These are phyloP conservation scores for Beauveria caledonica DNA, from an alignment of 2,329 filamentous ascomycete species.

Conservation along the genomic window DNA sequence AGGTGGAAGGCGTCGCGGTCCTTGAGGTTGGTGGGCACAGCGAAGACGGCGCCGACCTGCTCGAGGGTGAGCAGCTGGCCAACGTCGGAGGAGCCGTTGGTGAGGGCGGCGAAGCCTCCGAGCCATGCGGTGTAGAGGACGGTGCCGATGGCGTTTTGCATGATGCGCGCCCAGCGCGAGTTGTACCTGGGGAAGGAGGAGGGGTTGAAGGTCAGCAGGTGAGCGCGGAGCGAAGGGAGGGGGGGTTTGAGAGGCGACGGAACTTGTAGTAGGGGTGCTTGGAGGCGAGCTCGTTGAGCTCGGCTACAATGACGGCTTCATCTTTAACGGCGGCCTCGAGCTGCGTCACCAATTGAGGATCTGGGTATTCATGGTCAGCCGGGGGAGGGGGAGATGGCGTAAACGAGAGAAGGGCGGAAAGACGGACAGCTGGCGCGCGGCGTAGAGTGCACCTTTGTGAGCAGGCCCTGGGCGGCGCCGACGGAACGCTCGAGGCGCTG, in stretches of 20 bases:
- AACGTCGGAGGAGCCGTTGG: conserved; percentile 38
- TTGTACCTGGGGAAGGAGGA: conserved; percentile 54
- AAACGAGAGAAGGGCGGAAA: background rate
- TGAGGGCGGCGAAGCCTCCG: conserved; percentile 51
- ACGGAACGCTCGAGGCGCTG: conserved; percentile 78
- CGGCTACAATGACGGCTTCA: conserved; percentile 61
- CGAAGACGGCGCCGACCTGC: conserved; percentile 70
- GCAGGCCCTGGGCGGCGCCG: conserved; percentile 68
- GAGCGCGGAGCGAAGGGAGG: background rate
- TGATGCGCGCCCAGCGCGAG: conserved; percentile 69
- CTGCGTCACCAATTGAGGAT: conserved; percentile 58
- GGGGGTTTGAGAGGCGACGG: conserved; percentile 14
- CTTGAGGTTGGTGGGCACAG: conserved; percentile 85
- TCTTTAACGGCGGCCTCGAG: conserved; percentile 65
- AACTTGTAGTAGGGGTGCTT: conserved; percentile 95
- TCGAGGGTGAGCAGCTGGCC: conserved; percentile 77
- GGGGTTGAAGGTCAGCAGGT: background rate
- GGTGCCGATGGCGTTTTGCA: conserved; percentile 67
- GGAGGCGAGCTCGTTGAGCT: conserved; percentile 66
- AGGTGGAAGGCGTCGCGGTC: conserved; percentile 86
- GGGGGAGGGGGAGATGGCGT: background rate
- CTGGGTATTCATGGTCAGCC: conserved; percentile 32
- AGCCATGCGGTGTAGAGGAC: conserved; percentile 63
- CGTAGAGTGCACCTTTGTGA: conserved; percentile 86
- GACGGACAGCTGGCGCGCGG: conserved; percentile 49